These are phyloP conservation scores for Candida taoyuanica DNA, from an alignment of 805 yeast species.

Conservation along the genomic window DNA sequence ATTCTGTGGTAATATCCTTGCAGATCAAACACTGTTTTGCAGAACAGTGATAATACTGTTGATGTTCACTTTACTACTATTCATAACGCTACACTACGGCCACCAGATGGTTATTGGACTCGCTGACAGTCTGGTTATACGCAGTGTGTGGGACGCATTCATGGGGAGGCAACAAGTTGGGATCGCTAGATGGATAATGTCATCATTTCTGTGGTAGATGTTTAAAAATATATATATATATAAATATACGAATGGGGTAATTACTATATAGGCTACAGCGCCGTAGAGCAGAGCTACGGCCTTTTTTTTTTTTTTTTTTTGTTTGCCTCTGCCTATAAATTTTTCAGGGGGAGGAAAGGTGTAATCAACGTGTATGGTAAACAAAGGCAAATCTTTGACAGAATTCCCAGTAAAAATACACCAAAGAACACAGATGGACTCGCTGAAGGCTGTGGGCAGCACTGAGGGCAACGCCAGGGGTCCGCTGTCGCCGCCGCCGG, in stretches of 20 bases:
- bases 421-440: not conserved
- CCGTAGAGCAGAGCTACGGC: too few relatives aligned
- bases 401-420: too few relatives aligned
- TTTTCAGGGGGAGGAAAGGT: not conserved
- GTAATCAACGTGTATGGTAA: too few relatives aligned
- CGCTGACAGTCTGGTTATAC: slow-evolving; percentile 4
- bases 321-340: not conserved
- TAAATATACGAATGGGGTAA: too few relatives aligned
- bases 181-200: not conserved
- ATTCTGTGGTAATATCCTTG: slow-evolving; percentile 5
- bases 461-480: too few relatives aligned
- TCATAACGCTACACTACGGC: slow-evolving; percentile 5
- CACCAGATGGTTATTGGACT: slow-evolving; percentile 5
- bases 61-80: slow-evolving; percentile 1
- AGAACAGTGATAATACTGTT: slow-evolving; percentile 5
- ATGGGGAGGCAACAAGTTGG: not conserved
- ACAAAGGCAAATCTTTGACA: too few relatives aligned
- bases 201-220: not conserved
- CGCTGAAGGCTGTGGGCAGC: too few relatives aligned
- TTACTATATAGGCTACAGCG: too few relatives aligned
- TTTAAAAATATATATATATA: too few relatives aligned
- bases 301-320: too few relatives aligned
- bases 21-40: slow-evolving; percentile 8
- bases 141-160: slow-evolving; percentile 1
- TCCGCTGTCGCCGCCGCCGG: not conserved